Evolutionary conservation across 495 filamentous ascomycete genomes (phyloP), one percentile per base, ranked within the genome.

Genomic region (Penicillium desertorum): DNA sequence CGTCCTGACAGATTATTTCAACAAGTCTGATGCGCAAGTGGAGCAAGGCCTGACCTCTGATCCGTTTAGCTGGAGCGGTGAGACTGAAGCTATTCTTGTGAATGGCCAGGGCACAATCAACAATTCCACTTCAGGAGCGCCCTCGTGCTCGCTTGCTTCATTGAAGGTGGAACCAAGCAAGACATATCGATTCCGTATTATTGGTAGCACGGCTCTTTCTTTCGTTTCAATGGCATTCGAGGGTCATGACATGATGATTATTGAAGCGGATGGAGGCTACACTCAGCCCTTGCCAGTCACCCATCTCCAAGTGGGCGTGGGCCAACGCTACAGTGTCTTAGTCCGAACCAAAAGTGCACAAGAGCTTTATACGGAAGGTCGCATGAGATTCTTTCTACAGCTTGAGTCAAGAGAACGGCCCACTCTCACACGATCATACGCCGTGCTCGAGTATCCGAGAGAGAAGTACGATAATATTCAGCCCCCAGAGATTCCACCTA

Each of bases 211-310:
- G 2, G 79, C 81, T 4, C 67, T 86, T 22, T 80, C 80, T 0
- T 76, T 81, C 52, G 58, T 80, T 4, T 68, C 69, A 1, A 62
- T 82, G 45, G 82, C 65, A 2, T 70, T 86, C 44, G 80, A 85
- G 51, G 75, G 65, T 29, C 83, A 86, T 60, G 64, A 76, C 20
- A 49, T 81, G 5, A 14, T 3, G 1, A 74, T 87, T 45, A 77
- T 87, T 48, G 78, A 80, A 45, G 81, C 76, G 2, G 84, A 87
- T 61, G 83, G 82, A 19, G 54, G 61, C 39, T 85, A 86, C 68
- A 85, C 83, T 19, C 66, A 76, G 46, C 79, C 79, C 0, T 62
- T 72, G 12, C 58, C 62, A 10, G 78, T 76, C 0, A 70, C 72
- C 45, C 77, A 74, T 60, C 63, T 86, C n/a, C 81, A 84, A 59